phyloP scores from a whole-genome alignment of 2,329 filamentous ascomycete species.

The Eutypa lata region DNA sequence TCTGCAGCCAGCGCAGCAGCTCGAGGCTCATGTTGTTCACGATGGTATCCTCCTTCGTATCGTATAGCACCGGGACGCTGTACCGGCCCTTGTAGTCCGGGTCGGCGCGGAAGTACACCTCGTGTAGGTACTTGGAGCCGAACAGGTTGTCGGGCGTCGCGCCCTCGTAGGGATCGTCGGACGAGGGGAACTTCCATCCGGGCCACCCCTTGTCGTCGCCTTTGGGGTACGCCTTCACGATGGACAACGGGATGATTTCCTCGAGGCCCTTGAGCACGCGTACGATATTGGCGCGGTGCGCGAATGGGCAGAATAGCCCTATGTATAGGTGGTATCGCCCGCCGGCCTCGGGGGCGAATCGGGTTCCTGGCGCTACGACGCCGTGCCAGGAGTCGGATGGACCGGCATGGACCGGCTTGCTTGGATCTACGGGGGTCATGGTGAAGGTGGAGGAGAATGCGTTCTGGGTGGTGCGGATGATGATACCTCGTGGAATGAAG shows the following conservation, averaged over 20 bases:
- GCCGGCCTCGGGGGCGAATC: slow-evolving; percentile 17
- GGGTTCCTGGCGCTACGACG: slow-evolving; percentile 15
- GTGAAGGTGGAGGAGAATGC: no score
- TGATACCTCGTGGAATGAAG: no score
- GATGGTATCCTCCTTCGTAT: slow-evolving; percentile 51
- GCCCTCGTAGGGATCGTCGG: slow-evolving; percentile 50
- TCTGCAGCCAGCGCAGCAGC: slow-evolving; percentile 55
- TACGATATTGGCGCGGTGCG: slow-evolving; percentile 57
- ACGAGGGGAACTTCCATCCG: slow-evolving; percentile 56
- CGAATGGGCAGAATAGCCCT: slow-evolving; percentile 64
- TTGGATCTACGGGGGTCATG: slow-evolving; percentile 4
- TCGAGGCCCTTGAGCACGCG: slow-evolving; percentile 56
- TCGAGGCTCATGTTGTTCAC: slow-evolving; percentile 62
- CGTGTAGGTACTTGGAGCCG: slow-evolving; percentile 54
- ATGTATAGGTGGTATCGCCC: slow-evolving; percentile 22
- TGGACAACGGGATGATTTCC: slow-evolving; percentile 49
- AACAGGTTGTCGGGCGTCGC: slow-evolving; percentile 61
- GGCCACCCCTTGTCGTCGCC: slow-evolving; percentile 61
- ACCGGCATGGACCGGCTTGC: slow-evolving; percentile 16
- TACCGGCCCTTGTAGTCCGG: slow-evolving; percentile 59
- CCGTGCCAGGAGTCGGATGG: slow-evolving; percentile 24
- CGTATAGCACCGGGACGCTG: slow-evolving; percentile 60
- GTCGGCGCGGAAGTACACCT: slow-evolving; percentile 61
- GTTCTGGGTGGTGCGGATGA: no score
- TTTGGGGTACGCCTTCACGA: slow-evolving; percentile 66